Evolutionary conservation across 2,329 filamentous ascomycete species (phyloP), one percentile per base, ranked within the genome.

Genomic region (Beauveria rudraprayagi): DNA sequence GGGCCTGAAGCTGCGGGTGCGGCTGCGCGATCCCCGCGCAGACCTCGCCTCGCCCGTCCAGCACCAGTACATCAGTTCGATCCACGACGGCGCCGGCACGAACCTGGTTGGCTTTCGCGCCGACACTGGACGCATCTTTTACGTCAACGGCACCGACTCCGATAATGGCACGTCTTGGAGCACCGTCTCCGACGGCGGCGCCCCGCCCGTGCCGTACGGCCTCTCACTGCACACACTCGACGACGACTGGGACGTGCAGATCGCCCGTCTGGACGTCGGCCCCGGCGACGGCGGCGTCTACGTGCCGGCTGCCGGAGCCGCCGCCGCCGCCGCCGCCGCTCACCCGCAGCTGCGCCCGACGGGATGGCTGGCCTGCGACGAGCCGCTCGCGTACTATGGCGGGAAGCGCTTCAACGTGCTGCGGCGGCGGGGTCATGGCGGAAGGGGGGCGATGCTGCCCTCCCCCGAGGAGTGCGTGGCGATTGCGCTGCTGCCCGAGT

Each of bases 61-160:
- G 70, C 64, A 71, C 66, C 62, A 34, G 30, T 65, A 67, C 28
- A 58, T 78, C 16, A 64, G 68, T 41, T 71, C 69, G 28, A 71
- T 74, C 41, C 75, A 77, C 67, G 67, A 67, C 5, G 74, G 75
- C 28, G 73, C 75, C 1, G 74, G 72, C 3, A 56, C 69, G n/a
- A 71, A 69, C 61, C 69, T 70, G 7, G 74, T 71, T 7, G 69
- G 73, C 3, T 68, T 77, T 7, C 62, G 64, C 5, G 58, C 63
- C 2, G 65, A 64, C 52, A 10, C 37, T 17, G 56, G 57, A 8
- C 68, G 70, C 37, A 63, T 74, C 58, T 79, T 78, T 66, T 79
- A 78, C 70, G 66, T 74, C 56, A 79, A 79, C 66, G 75, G 72
- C 66, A 76, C 76, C 5, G 69, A 69, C 14, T 62, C 17, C 19